Base-by-base conservation (phyloP, 305 asterid genomes). In the Salvia sclarea region DNA sequence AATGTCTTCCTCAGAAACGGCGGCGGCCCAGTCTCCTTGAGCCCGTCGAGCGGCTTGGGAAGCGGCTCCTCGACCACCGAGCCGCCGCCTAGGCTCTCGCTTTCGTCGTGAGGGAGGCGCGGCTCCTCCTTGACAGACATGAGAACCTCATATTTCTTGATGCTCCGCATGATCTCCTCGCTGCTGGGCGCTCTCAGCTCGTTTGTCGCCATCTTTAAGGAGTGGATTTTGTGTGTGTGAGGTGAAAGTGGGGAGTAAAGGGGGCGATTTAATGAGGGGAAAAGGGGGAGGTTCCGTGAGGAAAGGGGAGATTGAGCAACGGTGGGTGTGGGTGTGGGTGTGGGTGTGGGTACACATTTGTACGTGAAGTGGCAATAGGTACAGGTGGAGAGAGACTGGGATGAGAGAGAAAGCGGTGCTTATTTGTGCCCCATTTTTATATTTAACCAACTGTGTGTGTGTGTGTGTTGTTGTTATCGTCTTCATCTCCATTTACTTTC, bases 1-100 rank as follows among this genome's bases (percentile, higher is more conserved):
- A 61, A 88, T 0, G 90, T 88, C 76, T 90, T 90, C 86, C 79
- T 83, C 90, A 90, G 55, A 49, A 90, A 90, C 3, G 97, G 97
- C 25, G 97, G 89, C 3, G 89, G 90, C 14, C 82, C 91, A 17
- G 56, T 63, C 22, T 81, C 91, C 45, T 76, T 83, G 58, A 86
- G 55, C 74, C 80, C 89, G 12, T 78, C 88, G 0, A 78, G 11
- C 17, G 91, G 81, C 74, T 53, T 70, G n/a, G 90, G 80, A 0
- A 62, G 78, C 64, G 8, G 31, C 59, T 62, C 75, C 52, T 65
- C 75, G 38, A 18, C 62, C 18, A 59, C 64, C 4, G 17, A 61
- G 9, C 68, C 75, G 47, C 68, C 70, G 30, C 30, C 30, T 1
- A 25, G 30, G 4, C 30, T 25, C 30, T 25, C 30, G 3, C 47